A percentile compares a stretch with the other conserved stretches of the same genome.
These are phyloP conservation scores for Apiotrichum veenhuisii DNA, from an alignment of 1,284 basidiomycete species.

Conservation along the genomic window DNA sequence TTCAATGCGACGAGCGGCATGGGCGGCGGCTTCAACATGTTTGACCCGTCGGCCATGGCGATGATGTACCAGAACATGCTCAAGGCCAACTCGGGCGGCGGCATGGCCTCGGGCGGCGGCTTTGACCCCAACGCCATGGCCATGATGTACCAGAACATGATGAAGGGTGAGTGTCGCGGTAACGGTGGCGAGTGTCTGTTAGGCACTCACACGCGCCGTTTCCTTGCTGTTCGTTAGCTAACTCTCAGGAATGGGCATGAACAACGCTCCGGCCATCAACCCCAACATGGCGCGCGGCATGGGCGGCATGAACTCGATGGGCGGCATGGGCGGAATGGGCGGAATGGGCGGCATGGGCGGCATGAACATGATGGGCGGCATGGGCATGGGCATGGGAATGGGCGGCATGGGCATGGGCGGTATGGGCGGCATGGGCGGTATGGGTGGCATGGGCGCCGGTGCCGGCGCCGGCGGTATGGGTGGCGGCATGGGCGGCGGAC, in stretches of 20 bases:
- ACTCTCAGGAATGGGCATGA: conserved; percentile 32
- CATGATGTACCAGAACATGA: conserved; percentile 56
- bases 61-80: conserved; percentile 57
- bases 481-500: conserved; percentile 23
- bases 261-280: conserved; percentile 47
- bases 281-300: conserved; percentile 40
- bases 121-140: conserved; percentile 56
- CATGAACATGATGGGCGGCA: conserved; percentile 50
- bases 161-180: conserved; percentile 30
- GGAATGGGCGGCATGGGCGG: conserved; percentile 35
- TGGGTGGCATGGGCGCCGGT: conserved; percentile 52
- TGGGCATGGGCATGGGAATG: conserved; percentile 44
- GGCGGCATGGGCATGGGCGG: conserved; percentile 52
- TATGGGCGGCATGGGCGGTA: conserved; percentile 51
- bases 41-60: conserved; percentile 55
- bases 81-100: conserved; percentile 34
- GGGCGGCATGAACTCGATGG: conserved; percentile 13
- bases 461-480: conserved; percentile 39
- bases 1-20: conserved; percentile 19
- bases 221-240: neutral
- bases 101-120: conserved; percentile 28
- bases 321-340: conserved; percentile 39
- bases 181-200: conserved; percentile 3
- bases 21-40: conserved; percentile 35
- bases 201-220: too few species aligned